A percentile compares a stretch with the other conserved stretches of the same genome.
phyloP scores from a whole-genome alignment of 73 alveolate genomes.

The Uronychia binucleata region DNA sequence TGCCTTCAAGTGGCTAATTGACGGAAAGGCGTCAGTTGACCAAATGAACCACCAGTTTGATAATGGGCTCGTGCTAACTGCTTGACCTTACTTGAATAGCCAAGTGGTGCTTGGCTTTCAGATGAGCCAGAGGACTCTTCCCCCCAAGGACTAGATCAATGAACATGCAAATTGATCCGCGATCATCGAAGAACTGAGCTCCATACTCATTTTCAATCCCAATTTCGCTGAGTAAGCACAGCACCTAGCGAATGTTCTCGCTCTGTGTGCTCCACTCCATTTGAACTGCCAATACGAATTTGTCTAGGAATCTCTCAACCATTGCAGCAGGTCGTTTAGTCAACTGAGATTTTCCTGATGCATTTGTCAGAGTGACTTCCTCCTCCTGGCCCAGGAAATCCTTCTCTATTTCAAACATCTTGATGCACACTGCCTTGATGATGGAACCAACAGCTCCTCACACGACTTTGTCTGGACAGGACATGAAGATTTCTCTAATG shows the following conservation, averaged over 20 bases:
- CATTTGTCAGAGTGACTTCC: neutral
- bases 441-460: slow-evolving; percentile 26
- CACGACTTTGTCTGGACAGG: slow-evolving; percentile 44
- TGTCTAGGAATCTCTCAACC: slow-evolving; percentile 20
- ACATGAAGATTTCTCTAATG: slow-evolving; percentile 15
- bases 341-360: neutral
- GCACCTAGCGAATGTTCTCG: slow-evolving; percentile 69
- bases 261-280: slow-evolving; percentile 65
- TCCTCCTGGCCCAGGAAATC: slow-evolving; percentile 27
- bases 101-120: slow-evolving; percentile 34
- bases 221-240: slow-evolving; percentile 53
- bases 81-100: no score
- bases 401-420: slow-evolving; percentile 49
- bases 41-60: slow-evolving; percentile 9
- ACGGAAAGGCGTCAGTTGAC: neutral
- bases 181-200: neutral
- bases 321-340: slow-evolving; percentile 3
- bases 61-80: slow-evolving; percentile 7
- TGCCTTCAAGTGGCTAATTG: slow-evolving; percentile 11
- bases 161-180: neutral
- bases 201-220: neutral
- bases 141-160: slow-evolving; percentile 55
- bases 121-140: slow-evolving; percentile 43
- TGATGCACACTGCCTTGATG: slow-evolving; percentile 23
- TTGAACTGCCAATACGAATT: slow-evolving; percentile 17